Evolutionary conservation across 1,284 basidiomycete genomes (phyloP), one percentile per base, ranked within the genome.

Genomic region (Ustilago nuda): DNA sequence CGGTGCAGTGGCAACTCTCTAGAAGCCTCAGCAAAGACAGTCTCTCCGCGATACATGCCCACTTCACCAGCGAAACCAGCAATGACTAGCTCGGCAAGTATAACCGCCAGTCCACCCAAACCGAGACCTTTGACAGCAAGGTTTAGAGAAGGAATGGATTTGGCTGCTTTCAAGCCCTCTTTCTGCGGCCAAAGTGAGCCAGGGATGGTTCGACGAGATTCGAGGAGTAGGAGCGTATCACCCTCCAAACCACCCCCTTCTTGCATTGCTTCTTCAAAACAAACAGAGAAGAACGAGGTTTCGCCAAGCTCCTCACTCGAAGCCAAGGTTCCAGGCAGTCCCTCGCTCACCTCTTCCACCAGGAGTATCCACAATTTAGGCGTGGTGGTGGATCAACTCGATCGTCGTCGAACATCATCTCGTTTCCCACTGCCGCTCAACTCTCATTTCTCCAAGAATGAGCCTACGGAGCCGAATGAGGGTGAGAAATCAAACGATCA

Each of bases 111-210:
- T 23, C 76, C 75, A 3, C 62, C 74, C 3, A 79, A 81, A 46
- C 76, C 73, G 11, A 62, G 80, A 1, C 80, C 80, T 3, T 45
- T 80, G 7, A 80, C 76, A 17, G 75, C 81, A n/a, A 70, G 71
- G 50, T 81, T 80, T 51, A 56, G 63, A 15, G 67, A 65, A 15
- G 65, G 67, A 8, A 55, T 82, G 61, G 78, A 80, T 27, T 52
- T 82, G 35, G 80, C 64, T 5, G 76, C 77, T 11, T 82, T 78
- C 65, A 53, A 67, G 37, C 59, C 80, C 17, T 53, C 69, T 15
- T 64, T 66, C 52, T n/a, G 13, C 0, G 56, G 12, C 17, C 62
- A 66, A 12, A 32, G 46, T 2, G 59, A 68, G 17, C 36, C 60
- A 27, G 33, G 59, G 9, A 39, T 78, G 8, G 2, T 7, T 3